Evolutionary conservation across 805 yeast species (phyloP).

Genomic region (Sugiyamaella valdiviana): DNA sequence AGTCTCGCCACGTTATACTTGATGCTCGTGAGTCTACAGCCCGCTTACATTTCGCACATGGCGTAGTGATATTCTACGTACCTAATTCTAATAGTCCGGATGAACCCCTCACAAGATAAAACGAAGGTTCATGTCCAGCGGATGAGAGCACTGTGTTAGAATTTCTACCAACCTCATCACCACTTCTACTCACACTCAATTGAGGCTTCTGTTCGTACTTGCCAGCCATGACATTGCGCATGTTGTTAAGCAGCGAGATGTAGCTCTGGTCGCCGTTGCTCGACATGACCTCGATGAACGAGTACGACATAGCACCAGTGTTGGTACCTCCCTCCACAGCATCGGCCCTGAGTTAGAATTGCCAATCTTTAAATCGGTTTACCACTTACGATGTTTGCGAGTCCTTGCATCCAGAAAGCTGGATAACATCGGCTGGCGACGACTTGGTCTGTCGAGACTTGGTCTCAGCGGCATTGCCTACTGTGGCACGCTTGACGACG

Average conservation of each 20-base stretch:
- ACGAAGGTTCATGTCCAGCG: slow-evolving; percentile 29
- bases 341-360: slow-evolving; percentile 46
- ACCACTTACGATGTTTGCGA: slow-evolving; percentile 51
- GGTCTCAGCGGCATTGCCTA: slow-evolving; percentile 37
- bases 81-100: no score
- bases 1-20: no score
- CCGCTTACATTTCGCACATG: no score
- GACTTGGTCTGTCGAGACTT: slow-evolving; percentile 50
- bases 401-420: slow-evolving; percentile 78
- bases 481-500: slow-evolving; percentile 30
- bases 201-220: slow-evolving; percentile 82
- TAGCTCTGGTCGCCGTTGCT: slow-evolving; percentile 62
- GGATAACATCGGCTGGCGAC: slow-evolving; percentile 70
- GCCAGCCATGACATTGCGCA: slow-evolving; percentile 54
- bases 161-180: neutral
- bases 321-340: slow-evolving; percentile 62
- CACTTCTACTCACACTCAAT: slow-evolving; percentile 37
- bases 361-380: neutral
- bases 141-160: slow-evolving; percentile 11
- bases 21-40: no score
- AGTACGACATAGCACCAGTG: slow-evolving; percentile 83
- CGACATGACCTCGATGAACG: slow-evolving; percentile 59
- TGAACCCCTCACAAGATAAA: slow-evolving; percentile 38
- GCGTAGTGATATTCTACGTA: no score
- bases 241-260: slow-evolving; percentile 59